Percentiles rank a stretch among this genome's conserved stretches.
These are phyloP conservation scores for Venturia asperata DNA, from an alignment of 2,329 filamentous ascomycete genomes.

Conservation along the genomic window DNA sequence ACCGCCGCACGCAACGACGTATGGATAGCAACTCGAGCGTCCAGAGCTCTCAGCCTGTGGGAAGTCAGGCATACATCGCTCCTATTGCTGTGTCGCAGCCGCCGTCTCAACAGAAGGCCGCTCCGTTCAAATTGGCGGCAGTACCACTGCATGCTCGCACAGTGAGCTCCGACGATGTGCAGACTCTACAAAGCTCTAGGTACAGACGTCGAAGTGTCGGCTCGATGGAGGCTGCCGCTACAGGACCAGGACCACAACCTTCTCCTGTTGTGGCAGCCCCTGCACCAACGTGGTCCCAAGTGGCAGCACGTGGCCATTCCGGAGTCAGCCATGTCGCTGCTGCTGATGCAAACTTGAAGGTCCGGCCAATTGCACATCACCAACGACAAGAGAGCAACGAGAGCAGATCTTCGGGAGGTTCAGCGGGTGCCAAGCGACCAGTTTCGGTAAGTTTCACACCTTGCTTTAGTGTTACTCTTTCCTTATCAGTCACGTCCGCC, in stretches of 20 bases:
- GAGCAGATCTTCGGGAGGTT: slow-evolving; percentile 30
- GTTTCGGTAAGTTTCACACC: slow-evolving; percentile 27
- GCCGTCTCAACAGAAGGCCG: background rate
- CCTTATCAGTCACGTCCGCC: slow-evolving; percentile 16
- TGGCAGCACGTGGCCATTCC: slow-evolving; percentile 17
- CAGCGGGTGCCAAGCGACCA: slow-evolving; percentile 27
- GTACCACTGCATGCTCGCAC: slow-evolving; percentile 53
- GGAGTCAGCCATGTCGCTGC: background rate
- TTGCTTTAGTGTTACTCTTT: background rate
- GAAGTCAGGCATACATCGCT: background rate
- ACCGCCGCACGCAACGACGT: slow-evolving; percentile 60
- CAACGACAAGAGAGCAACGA: slow-evolving; percentile 32
- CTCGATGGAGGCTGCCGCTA: slow-evolving; percentile 41
- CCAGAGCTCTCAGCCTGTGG: slow-evolving; percentile 20
- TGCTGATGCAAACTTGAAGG: background rate
- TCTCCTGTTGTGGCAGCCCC: slow-evolving; percentile 21
- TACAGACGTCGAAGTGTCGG: slow-evolving; percentile 80
- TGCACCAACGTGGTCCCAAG: slow-evolving; percentile 20
- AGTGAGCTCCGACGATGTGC: slow-evolving; percentile 55
- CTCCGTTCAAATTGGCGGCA: slow-evolving; percentile 23
- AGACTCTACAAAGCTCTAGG: slow-evolving; percentile 57
- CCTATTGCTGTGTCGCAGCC: background rate
- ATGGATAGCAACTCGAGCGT: slow-evolving; percentile 41
- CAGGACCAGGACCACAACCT: background rate
- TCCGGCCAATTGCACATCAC: slow-evolving; percentile 23